Percentiles rank a stretch among this genome's conserved stretches.
phyloP scores from a whole-genome alignment of 2,329 filamentous ascomycete species.

The Lachnum nothofagi region DNA sequence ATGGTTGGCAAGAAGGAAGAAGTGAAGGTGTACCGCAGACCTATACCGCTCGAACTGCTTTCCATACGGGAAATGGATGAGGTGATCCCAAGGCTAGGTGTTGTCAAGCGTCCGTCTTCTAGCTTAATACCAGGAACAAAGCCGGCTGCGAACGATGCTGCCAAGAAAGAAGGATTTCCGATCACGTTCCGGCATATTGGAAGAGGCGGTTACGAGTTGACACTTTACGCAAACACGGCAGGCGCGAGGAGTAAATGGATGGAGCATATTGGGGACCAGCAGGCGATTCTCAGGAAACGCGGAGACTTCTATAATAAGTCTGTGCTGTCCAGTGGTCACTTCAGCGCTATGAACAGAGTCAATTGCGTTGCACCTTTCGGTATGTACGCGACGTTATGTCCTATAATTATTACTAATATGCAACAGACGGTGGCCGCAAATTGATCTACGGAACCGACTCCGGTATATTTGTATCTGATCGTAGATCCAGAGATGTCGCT shows the following conservation, averaged over 20 bases:
- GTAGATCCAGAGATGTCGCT: slow-evolving; percentile 75
- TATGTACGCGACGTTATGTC: slow-evolving; percentile 40
- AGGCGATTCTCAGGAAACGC: slow-evolving; percentile 78
- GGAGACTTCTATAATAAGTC: slow-evolving; percentile 85
- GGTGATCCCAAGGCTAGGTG: slow-evolving; percentile 73
- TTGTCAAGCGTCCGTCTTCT: slow-evolving; percentile 81
- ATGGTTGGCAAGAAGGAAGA: slow-evolving; percentile 90
- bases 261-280: slow-evolving; percentile 87
- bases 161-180: slow-evolving; percentile 75
- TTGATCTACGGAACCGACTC: slow-evolving; percentile 90
- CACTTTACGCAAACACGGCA: slow-evolving; percentile 79
- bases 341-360: slow-evolving; percentile 68
- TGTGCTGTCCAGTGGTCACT: slow-evolving; percentile 55
- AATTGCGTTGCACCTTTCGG: slow-evolving; percentile 92
- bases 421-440: slow-evolving; percentile 83
- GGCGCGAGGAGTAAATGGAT: slow-evolving; percentile 93
- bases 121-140: slow-evolving; percentile 67
- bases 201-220: slow-evolving; percentile 89
- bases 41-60: slow-evolving; percentile 88
- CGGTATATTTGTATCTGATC: slow-evolving; percentile 87
- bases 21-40: slow-evolving; percentile 87
- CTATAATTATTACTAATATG: slow-evolving; percentile 23
- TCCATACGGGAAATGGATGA: slow-evolving; percentile 97
- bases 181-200: slow-evolving; percentile 96
- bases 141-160: slow-evolving; percentile 44